A percentile compares a stretch with the other conserved stretches of the same genome.
phyloP scores from a whole-genome alignment of 495 filamentous ascomycete genomes.

The Hypoxylon cercidicola region DNA sequence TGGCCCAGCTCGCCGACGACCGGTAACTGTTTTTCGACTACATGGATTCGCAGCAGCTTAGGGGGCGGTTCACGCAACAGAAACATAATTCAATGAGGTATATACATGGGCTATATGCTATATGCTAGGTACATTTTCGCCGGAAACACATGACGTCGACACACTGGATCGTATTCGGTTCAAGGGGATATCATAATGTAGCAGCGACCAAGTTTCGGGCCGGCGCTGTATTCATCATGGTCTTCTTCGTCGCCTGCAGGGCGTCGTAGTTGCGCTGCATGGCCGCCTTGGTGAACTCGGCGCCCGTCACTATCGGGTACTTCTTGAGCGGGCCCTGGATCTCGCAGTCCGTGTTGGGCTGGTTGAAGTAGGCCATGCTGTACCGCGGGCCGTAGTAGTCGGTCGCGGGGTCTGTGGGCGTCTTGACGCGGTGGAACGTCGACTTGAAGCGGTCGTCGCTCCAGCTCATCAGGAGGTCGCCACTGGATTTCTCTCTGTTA shows the following conservation, averaged over 20 bases:
- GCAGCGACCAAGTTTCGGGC: constrained; percentile 17
- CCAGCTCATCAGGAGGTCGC: constrained; percentile 76
- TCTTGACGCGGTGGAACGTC: constrained; percentile 70
- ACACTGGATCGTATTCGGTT: not conserved
- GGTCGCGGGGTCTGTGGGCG: constrained; percentile 57
- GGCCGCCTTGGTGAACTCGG: constrained; percentile 66
- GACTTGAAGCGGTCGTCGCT: constrained; percentile 76
- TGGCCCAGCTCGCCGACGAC: no score
- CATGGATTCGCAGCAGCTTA: no score
- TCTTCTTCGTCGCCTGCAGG: constrained; percentile 50
- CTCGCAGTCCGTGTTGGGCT: constrained; percentile 67
- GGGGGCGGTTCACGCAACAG: not conserved
- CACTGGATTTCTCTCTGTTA: constrained; percentile 40
- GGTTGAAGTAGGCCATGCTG: constrained; percentile 74
- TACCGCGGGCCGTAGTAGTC: constrained; percentile 70
- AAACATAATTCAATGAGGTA: not conserved
- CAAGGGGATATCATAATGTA: constrained; percentile 17
- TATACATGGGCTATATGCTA: no score
- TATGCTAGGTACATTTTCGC: not conserved
- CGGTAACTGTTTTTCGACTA: no score
- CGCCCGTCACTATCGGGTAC: constrained; percentile 68
- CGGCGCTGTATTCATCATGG: not conserved
- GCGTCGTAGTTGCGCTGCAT: constrained; percentile 68
- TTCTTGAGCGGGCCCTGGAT: constrained; percentile 71
- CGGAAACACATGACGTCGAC: not conserved